Base-by-base conservation (phyloP, 352 stramenopile genomes). In the Pythium vanterpoolii region DNA sequence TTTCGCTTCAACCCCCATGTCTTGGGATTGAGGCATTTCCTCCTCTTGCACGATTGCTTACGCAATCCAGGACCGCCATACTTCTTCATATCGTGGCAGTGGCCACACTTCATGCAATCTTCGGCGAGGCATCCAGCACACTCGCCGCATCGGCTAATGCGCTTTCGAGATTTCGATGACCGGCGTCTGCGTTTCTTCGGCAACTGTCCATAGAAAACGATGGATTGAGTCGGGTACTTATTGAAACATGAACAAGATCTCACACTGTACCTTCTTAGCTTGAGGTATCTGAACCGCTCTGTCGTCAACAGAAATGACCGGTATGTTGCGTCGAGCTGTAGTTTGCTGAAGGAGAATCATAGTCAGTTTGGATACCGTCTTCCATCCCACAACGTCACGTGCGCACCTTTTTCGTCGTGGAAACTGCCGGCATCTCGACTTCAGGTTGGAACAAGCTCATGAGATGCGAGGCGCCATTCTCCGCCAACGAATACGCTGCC, bases 41-140 rank as follows among this genome's bases (percentile, higher is more conserved):
- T 78, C 21, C 87, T 80, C 57, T 93, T 96, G 69, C 86, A 96
- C 23, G 84, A 96, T 49, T 94, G 86, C 43, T 96, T 96, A 0
- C 86, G 84, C 53, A 94, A 68, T 5, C 86, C 86, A 21, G 86
- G 86, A 9, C 86, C 86, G 26, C 86, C 86, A 34, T 94, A 96
- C 49, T 96, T 96, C 54, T 93, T 94, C 86, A 94, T 96, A 53
- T 96, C 86, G 60, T 93, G 81, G 52, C 86, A 96, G 33, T 94
- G 85, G 0, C 81, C 85, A 59, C 86, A 96, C 56, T 79, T 78
- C 85, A 94, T 91, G 64, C 86, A 96, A 36, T 96, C 86, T 14
- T 86, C 81, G 5, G 84, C 65, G 31, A 92, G 65, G 28, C 86
- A 96, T 7, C 86, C 86, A 23, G 72, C 48, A 52, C 86, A 96